Evolutionary conservation across 2,329 filamentous ascomycete genomes (phyloP).

Genomic region (Atkinsonella texensis): DNA sequence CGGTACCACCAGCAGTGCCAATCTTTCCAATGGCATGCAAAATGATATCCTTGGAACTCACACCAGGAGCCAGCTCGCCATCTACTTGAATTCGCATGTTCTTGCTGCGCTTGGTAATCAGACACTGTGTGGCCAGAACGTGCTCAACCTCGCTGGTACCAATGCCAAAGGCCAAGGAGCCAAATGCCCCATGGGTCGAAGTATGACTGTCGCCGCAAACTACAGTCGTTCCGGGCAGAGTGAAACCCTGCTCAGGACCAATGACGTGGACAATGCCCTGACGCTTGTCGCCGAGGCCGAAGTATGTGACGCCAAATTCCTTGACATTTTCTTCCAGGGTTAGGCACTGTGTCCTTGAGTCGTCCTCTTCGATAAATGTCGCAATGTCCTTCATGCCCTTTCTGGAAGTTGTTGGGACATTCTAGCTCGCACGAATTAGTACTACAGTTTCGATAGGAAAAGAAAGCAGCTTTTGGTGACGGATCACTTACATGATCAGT

Average conservation of each 20-base stretch:
- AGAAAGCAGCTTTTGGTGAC: not conserved
- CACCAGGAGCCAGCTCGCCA: slow-evolving; percentile 76
- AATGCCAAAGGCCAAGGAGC: slow-evolving; percentile 89
- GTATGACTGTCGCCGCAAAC: slow-evolving; percentile 98
- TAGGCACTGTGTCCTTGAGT: slow-evolving; percentile 85
- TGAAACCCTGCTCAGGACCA: slow-evolving; percentile 97
- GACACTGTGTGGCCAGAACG: slow-evolving; percentile 88
- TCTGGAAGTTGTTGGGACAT: slow-evolving; percentile 82
- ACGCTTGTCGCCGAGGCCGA: slow-evolving; percentile 88
- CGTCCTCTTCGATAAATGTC: slow-evolving; percentile 88
- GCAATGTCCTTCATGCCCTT: slow-evolving; percentile 90
- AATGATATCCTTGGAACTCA: slow-evolving; percentile 92
- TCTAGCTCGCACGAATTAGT: slow-evolving; percentile 38
- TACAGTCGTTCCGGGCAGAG: slow-evolving; percentile 88
- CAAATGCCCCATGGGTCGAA: slow-evolving; percentile 94
- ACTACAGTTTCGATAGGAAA: no score
- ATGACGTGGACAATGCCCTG: slow-evolving; percentile 99
- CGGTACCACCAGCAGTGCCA: slow-evolving; percentile 88
- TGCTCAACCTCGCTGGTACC: slow-evolving; percentile 98
- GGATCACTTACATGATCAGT: slow-evolving; percentile 73
- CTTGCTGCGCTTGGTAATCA: slow-evolving; percentile 91
- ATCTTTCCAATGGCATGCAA: slow-evolving; percentile 88
- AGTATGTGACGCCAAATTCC: slow-evolving; percentile 93
- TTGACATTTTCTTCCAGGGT: slow-evolving; percentile 97
- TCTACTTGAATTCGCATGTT: slow-evolving; percentile 98